A percentile compares a stretch with the other conserved stretches of the same genome.
Evolutionary conservation across 177 flowering plant species (phyloP).

Genomic region (Vitis hybrid): DNA sequence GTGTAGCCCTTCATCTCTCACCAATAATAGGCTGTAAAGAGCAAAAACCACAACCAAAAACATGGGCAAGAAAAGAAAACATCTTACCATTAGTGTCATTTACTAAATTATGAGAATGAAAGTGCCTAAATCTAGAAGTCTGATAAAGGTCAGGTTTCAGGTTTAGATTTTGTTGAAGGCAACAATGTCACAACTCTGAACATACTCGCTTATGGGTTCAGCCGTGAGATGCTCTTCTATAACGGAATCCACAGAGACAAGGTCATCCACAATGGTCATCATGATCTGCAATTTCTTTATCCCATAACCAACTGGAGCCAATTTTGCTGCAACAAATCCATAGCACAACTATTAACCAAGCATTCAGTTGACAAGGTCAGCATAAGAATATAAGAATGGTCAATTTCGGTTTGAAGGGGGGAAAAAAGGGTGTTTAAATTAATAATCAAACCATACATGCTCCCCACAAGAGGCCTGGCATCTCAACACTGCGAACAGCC

Average conservation of each 20-base stretch:
- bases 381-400: neutral
- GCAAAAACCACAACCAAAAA: no score
- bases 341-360: neutral
- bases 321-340: conserved; percentile 53
- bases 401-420: no score
- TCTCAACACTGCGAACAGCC: conserved; percentile 70
- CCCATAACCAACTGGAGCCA: conserved; percentile 83
- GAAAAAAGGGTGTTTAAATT: neutral
- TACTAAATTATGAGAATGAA: neutral
- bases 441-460: conserved; percentile 64
- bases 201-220: conserved; percentile 67
- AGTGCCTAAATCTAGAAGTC: neutral
- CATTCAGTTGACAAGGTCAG: neutral
- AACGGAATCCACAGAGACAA: conserved; percentile 72
- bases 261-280: conserved; percentile 83
- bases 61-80: no score
- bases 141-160: neutral
- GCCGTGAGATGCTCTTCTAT: conserved; percentile 63
- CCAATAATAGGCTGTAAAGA: no score
- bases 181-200: conserved; percentile 89
- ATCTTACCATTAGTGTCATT: no score
- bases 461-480: conserved; percentile 93
- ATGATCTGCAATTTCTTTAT: conserved; percentile 81
- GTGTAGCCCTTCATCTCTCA: no score
- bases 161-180: conserved; percentile 84